These are phyloP conservation scores for Caryopteris hybrid DNA, from an alignment of 305 asterid species.

Conservation along the genomic window DNA sequence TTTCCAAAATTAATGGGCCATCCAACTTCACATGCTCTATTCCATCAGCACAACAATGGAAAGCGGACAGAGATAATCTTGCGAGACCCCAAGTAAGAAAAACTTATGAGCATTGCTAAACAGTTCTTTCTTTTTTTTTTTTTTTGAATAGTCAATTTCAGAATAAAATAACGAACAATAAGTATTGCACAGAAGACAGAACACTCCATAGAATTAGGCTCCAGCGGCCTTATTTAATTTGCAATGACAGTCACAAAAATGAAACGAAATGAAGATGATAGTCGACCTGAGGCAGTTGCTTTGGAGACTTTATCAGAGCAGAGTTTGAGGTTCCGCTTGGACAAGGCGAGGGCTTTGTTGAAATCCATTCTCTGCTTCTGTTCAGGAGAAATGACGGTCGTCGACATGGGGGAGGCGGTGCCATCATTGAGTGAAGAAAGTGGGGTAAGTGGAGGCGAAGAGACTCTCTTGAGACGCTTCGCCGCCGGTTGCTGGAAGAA, in stretches of 20 bases:
- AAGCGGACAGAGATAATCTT: too few species aligned
- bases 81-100: neutral
- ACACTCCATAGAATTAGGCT: neutral
- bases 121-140: too few species aligned
- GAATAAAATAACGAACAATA: neutral
- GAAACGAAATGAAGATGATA: neutral
- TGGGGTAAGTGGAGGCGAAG: conserved; percentile 30
- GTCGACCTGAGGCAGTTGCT: conserved; percentile 39
- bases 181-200: neutral
- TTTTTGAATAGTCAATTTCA: neutral
- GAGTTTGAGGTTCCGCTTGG: conserved; percentile 62
- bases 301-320: conserved; percentile 59
- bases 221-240: neutral
- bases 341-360: conserved; percentile 73
- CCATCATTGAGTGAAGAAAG: conserved; percentile 14
- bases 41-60: neutral
- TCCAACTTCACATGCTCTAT: neutral
- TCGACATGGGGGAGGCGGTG: conserved; percentile 20
- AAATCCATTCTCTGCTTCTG: conserved; percentile 63
- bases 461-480: conserved; percentile 60
- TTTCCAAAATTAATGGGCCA: neutral
- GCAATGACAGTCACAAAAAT: neutral
- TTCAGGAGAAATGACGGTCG: conserved; percentile 38
- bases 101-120: neutral
- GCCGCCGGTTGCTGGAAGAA: conserved; percentile 68